Evolutionary conservation across 768 basidiomycete genomes (phyloP), one percentile per base, ranked within the genome.

Genomic region (Strobilomyces echinocephalus): DNA sequence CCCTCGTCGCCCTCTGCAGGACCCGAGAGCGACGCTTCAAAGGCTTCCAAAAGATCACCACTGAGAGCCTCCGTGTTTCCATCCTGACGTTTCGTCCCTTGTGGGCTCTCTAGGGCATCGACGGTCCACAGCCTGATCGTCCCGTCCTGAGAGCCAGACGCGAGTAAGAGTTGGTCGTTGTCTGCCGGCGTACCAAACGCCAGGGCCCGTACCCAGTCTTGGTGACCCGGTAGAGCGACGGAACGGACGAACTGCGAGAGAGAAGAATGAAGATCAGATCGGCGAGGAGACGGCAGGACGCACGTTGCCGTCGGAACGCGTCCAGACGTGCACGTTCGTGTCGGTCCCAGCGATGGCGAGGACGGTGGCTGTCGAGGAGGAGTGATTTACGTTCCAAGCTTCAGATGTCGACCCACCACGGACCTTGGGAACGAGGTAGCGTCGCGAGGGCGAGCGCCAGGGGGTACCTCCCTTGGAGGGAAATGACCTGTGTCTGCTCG

Each of bases 51-150:
- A 30, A 95, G 74, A 43, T 93, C 90, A 58, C 93, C 88, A 35
- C 75, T 81, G 20, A 81, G 68, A 4, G 68, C 59, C 24, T 55
- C 60, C 8, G 42, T 56, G 14, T 64, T 61, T 33, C 72, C 56
- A 47, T 64, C 56, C 48, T 50, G 59, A 45, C 33, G 41, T 36
- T 52, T 63, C 63, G 36, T 45, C 43, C 20, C 40, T 15, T 31
- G 43, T 1, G 20, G 20, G 15, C 34, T 54, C 39, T 65, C 68
- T 31, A 82, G 68, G 16, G 73, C 64, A 41, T 87, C 82, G 57
- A 99, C 83, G 53, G 84, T 85, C 97, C 97, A 99, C 5, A 98
- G 73, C 38, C 97, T 85, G 49, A 98, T 90, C 28, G 90, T 95
- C 8, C 85, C 83, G 66, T 99, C 97, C 71, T 98, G 97, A 9